A percentile compares a stretch with the other conserved stretches of the same genome.
Evolutionary conservation across 2,329 filamentous ascomycete genomes (phyloP).

Genomic region (Aspergillus novofumigatus): DNA sequence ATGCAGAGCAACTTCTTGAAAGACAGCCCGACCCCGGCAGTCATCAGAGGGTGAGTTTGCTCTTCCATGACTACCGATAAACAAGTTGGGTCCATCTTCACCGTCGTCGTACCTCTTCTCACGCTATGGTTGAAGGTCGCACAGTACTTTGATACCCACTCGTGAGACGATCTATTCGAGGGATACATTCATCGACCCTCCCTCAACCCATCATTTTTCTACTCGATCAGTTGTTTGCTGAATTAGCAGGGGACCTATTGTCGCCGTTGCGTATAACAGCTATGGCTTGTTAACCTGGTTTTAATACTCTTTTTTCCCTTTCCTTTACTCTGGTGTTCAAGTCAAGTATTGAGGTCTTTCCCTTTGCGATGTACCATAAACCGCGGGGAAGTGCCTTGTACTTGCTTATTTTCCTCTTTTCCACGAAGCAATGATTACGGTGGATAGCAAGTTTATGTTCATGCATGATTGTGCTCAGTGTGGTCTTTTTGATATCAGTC

Average conservation of each 20-base stretch:
- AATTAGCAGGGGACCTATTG: background rate
- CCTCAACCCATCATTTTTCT: background rate
- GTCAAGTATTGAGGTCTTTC: constrained; percentile 9
- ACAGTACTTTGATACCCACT: background rate
- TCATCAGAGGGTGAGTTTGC: constrained; percentile 31
- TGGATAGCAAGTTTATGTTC: background rate
- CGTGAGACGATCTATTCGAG: background rate
- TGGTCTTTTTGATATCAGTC: constrained; percentile 2
- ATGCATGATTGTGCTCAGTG: background rate
- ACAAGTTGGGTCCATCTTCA: background rate
- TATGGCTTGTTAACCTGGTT: background rate
- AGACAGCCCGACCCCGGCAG: constrained; percentile 45
- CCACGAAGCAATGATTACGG: background rate
- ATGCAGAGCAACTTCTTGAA: constrained; percentile 43
- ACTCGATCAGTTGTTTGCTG: background rate
- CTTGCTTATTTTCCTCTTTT: constrained; percentile 1
- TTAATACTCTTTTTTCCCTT: background rate
- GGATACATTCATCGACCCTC: background rate
- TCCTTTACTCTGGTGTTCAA: background rate
- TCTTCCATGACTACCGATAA: constrained; percentile 10
- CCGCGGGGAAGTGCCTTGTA: constrained; percentile 19
- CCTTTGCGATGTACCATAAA: constrained; percentile 36
- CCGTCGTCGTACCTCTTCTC: background rate
- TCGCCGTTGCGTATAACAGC: background rate
- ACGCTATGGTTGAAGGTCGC: background rate